Percentiles rank a stretch among this genome's conserved stretches.
phyloP scores from a whole-genome alignment of 1,139 yeast species.

The Blastobotrys apis region DNA sequence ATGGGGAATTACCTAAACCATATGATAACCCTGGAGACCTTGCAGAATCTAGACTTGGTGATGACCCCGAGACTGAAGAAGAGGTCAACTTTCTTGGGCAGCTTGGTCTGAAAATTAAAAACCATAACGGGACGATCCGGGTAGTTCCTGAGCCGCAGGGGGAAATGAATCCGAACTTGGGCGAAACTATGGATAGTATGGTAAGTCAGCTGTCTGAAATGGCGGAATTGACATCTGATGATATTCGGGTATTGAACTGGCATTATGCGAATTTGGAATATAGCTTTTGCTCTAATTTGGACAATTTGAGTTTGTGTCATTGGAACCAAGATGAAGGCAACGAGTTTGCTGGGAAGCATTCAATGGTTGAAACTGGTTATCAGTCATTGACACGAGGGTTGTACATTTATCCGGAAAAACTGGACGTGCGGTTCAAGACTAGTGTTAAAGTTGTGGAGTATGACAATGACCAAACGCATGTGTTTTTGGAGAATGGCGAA shows the following conservation, averaged over 20 bases:
- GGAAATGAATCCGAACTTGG: constrained; percentile 36
- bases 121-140: constrained; percentile 26
- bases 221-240: constrained; percentile 35
- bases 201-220: constrained; percentile 33
- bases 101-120: constrained; percentile 30
- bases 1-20: constrained; percentile 31
- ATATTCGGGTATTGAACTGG: constrained; percentile 39
- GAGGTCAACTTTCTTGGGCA: constrained; percentile 33
- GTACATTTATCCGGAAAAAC: constrained; percentile 38
- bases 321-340: constrained; percentile 44
- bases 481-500: constrained; percentile 40
- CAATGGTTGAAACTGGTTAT: constrained; percentile 39
- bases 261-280: constrained; percentile 42
- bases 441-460: constrained; percentile 40
- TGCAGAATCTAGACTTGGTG: constrained; percentile 19
- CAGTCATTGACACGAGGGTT: constrained; percentile 38
- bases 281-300: constrained; percentile 36
- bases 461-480: constrained; percentile 31
- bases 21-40: constrained; percentile 32
- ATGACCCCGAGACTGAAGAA: constrained; percentile 26
- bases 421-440: constrained; percentile 40
- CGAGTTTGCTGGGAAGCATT: constrained; percentile 40
- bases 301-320: constrained; percentile 36
- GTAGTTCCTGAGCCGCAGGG: constrained; percentile 39
- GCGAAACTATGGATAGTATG: constrained; percentile 37